These are phyloP conservation scores for Torrubiella hemipterigena DNA, from an alignment of 2,329 filamentous ascomycete species.

Conservation along the genomic window DNA sequence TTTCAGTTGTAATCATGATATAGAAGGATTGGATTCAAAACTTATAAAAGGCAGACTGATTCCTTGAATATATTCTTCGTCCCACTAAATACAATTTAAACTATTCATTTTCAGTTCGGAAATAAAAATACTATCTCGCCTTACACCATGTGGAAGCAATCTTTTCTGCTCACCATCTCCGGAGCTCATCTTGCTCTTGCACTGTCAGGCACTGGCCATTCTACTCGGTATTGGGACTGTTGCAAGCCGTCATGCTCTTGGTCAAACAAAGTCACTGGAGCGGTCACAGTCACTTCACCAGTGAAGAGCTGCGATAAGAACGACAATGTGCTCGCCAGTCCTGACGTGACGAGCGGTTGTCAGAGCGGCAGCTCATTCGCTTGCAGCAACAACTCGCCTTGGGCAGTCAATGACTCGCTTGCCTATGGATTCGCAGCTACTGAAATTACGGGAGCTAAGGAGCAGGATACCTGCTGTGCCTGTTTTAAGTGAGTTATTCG, in stretches of 20 bases:
- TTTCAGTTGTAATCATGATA: no score
- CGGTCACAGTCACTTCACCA: constrained; percentile 32
- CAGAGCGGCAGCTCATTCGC: constrained; percentile 45
- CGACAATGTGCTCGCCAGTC: constrained; percentile 40
- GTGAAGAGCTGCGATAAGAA: constrained; percentile 41
- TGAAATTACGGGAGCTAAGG: constrained; percentile 38
- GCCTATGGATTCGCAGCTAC: constrained; percentile 56
- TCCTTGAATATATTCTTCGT: no score
- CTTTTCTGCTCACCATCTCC: no score
- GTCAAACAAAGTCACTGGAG: constrained; percentile 45
- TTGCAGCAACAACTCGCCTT: constrained; percentile 51
- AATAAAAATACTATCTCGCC: no score
- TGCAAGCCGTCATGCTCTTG: constrained; percentile 59
- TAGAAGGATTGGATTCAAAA: no score
- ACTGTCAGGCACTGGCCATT: constrained; percentile 8
- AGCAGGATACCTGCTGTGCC: constrained; percentile 53
- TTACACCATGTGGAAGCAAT: no score
- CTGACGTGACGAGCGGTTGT: constrained; percentile 39
- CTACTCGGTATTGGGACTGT: constrained; percentile 47
- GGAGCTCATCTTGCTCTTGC: neutral
- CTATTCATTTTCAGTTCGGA: no score
- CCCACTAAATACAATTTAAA: no score
- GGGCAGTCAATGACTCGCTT: constrained; percentile 43
- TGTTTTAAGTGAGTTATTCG: constrained; percentile 38
- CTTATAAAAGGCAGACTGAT: no score